Evolutionary conservation across 2,329 filamentous ascomycete species (phyloP).

Genomic region (Sporothrix brasiliensis): DNA sequence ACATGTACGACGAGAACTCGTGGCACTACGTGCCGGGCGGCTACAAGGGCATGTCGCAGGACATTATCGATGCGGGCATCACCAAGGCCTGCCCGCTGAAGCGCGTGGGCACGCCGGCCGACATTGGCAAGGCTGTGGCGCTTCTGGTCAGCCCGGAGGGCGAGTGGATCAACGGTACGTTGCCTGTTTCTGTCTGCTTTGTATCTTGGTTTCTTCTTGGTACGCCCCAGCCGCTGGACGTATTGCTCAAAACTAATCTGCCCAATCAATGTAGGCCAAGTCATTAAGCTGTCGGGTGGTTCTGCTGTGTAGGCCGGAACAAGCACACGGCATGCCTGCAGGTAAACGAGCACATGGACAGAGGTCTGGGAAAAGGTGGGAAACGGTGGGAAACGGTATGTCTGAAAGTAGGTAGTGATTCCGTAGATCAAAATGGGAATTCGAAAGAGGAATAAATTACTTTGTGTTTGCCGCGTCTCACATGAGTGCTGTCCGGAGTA

Average conservation of each 20-base stretch:
- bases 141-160: slow-evolving; percentile 60
- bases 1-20: slow-evolving; percentile 74
- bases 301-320: slow-evolving; percentile 39
- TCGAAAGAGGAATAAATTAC: neutral
- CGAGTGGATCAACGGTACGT: slow-evolving; percentile 67
- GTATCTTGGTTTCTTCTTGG: neutral
- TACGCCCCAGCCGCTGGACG: no score
- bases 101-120: slow-evolving; percentile 59
- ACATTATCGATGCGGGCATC: slow-evolving; percentile 59
- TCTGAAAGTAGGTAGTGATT: neutral
- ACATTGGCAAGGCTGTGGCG: slow-evolving; percentile 61
- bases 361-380: neutral
- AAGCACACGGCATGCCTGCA: neutral
- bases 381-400: neutral
- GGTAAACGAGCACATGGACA: no score
- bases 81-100: slow-evolving; percentile 61
- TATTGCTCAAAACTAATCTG: neutral
- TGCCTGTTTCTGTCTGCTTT: slow-evolving; percentile 21
- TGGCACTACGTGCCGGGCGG: slow-evolving; percentile 66
- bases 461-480: no score
- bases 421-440: neutral
- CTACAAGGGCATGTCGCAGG: slow-evolving; percentile 54
- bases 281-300: slow-evolving; percentile 48
- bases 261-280: slow-evolving; percentile 40
- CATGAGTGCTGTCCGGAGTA: no score